Evolutionary conservation across 139 green algal genomes (phyloP), one percentile per base, ranked within the genome.

Genomic region (Edaphochlamys debaryana): DNA sequence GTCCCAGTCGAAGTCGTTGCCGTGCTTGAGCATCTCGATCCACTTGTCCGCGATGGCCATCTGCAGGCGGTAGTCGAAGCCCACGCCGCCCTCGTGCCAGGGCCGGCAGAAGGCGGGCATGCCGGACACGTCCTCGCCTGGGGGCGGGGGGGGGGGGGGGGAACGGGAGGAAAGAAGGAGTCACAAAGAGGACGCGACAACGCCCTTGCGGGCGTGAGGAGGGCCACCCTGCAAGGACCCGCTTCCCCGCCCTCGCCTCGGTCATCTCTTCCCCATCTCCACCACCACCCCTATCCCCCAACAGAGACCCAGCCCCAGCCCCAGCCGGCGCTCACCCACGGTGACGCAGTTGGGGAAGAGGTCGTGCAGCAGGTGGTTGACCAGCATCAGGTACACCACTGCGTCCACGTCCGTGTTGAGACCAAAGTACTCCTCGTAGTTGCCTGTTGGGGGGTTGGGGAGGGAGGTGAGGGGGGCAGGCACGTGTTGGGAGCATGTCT

Each of bases 11-110:
- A 96, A 92, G 85, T 99, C 96, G 69, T 91, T 88, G n/a, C 79
- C 87, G 74, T 87, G 82, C 69, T 87, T 86, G 41, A 96, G 71
- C 56, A 98, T 75, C 80, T 98, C 96, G 52, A 98, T 97, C 97
- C 96, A 99, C 91, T 98, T 99, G 93, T 99, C 97, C 2, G 97
- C 96, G 71, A 99, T 98, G 68, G 97, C 96, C 97, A 99, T 99
- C 58, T 99, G 91, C 64, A 99, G 91, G 50, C 97, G 94, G 92
- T 99, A 99, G 92, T 99, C 96, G 72, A 99, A 99, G 38, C 97
- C 96, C 13, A 99, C 93, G 36, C 97, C 97, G 45, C 97, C 97
- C 92, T 99, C 97, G 8, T 87, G 23, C 88, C 94, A 94, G 4
- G 95, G 95, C 60, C 92, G 88, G 90, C 92, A 97, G 84, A 99